Evolutionary conservation across 495 filamentous ascomycete genomes (phyloP).

Genomic region (Neurospora sp.): DNA sequence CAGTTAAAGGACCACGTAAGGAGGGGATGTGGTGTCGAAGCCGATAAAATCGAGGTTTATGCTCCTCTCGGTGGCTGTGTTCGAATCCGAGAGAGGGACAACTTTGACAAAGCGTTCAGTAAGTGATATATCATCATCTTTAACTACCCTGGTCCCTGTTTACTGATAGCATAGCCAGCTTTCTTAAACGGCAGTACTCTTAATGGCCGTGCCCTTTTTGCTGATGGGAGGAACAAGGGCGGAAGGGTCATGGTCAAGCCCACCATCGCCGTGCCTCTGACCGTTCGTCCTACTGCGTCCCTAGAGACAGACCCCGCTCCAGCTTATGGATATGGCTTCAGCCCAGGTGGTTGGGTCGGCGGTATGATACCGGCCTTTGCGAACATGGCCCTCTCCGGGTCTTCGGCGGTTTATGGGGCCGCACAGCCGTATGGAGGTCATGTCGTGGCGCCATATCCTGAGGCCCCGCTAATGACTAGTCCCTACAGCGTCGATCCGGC

Average conservation of each 20-base stretch:
- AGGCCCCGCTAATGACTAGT: background rate
- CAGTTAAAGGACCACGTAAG: conserved; percentile 9
- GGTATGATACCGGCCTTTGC: background rate
- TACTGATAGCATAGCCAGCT: conserved; percentile 1
- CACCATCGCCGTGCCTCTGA: conserved; percentile 1
- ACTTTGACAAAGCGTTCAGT: conserved; percentile 17
- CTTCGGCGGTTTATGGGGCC: background rate
- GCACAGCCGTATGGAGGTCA: background rate
- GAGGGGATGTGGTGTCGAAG: conserved; percentile 4
- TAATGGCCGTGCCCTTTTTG: conserved; percentile 10
- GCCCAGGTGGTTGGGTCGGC: background rate
- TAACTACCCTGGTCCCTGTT: background rate
- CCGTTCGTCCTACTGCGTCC: background rate
- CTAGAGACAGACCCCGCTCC: background rate
- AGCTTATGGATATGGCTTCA: background rate
- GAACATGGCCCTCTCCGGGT: background rate
- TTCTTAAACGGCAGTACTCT: conserved; percentile 13
- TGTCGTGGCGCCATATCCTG: background rate
- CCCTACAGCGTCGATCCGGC: background rate
- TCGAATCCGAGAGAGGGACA: conserved; percentile 10
- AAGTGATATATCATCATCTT: background rate
- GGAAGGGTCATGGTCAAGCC: background rate
- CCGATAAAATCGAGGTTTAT: conserved; percentile 14
- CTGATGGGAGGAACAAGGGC: conserved; percentile 9
- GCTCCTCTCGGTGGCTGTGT: conserved; percentile 13